Conservation (phyloP, 352 stramenopile species). For the Globisporangium nodosum region DNA sequence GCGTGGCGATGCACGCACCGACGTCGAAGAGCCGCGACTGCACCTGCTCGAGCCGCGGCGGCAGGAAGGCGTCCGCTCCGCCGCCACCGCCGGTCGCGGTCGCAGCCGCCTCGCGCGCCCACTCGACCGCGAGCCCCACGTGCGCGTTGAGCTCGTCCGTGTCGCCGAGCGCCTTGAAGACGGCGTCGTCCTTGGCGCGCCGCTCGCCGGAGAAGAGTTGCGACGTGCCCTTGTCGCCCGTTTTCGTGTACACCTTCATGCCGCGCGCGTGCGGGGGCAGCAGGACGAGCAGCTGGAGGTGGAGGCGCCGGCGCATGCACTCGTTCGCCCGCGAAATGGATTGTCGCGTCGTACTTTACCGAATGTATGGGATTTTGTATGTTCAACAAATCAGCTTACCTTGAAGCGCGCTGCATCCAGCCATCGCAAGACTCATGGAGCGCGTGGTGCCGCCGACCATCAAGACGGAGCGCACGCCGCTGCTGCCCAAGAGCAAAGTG, state of each 20-base stretch:
- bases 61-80: constrained; percentile 30
- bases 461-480: constrained; percentile 12
- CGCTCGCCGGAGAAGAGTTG: constrained; percentile 90
- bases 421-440: no score
- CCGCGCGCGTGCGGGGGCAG: constrained; percentile 4
- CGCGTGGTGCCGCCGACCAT: no score
- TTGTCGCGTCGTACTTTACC: no score
- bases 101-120: constrained; percentile 22
- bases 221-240: constrained; percentile 89
- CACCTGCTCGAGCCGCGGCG: constrained; percentile 72
- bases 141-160: constrained; percentile 90
- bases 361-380: neutral
- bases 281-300: neutral
- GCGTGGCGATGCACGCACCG: constrained; percentile 86
- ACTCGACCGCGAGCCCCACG: constrained; percentile 60
- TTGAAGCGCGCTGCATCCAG: no score
- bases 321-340: neutral
- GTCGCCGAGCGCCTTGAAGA: constrained; percentile 89
- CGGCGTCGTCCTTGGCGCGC: constrained; percentile 74
- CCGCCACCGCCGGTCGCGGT: no score
- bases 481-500: constrained; percentile 13
- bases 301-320: neutral
- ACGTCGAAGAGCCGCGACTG: constrained; percentile 90
- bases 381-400: no score
- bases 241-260: constrained; percentile 92